A percentile compares a stretch with the other conserved stretches of the same genome.
phyloP scores from a whole-genome alignment of 768 basidiomycete genomes.

The Chalciporus piperatus region DNA sequence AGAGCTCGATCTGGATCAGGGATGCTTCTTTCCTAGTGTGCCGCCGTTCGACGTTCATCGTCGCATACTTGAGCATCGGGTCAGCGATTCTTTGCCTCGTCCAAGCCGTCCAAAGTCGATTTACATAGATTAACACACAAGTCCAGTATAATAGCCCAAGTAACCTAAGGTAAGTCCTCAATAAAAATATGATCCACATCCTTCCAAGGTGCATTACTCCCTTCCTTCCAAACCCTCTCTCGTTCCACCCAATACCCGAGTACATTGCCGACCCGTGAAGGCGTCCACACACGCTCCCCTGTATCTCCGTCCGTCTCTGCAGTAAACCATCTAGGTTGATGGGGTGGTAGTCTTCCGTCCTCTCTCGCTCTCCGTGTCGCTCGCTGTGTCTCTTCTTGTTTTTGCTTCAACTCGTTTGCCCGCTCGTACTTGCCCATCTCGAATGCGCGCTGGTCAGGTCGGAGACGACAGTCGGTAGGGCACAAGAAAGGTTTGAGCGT shows the following conservation, averaged over 20 bases:
- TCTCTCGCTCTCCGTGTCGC: conserved; percentile 71
- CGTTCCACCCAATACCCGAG: conserved; percentile 87
- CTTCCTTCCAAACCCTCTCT: conserved; percentile 54
- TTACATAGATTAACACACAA: not conserved
- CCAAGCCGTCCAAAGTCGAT: no score
- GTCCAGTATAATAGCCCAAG: not conserved
- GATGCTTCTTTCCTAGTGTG: no score
- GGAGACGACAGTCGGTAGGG: conserved; percentile 88
- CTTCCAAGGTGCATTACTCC: conserved; percentile 47
- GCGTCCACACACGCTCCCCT: conserved; percentile 85
- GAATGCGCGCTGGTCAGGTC: conserved; percentile 94
- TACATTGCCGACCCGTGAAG: conserved; percentile 46
- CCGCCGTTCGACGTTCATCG: no score
- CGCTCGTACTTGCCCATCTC: conserved; percentile 84
- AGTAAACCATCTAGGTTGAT: conserved; percentile 85
- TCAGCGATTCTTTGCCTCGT: no score
- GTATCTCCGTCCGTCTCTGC: conserved; percentile 85
- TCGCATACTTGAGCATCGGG: no score
- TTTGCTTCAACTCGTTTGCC: conserved; percentile 75
- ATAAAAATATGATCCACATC: conserved; percentile 83
- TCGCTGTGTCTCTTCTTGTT: conserved; percentile 80
- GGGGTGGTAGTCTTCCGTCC: conserved; percentile 64
- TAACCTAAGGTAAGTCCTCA: conserved; percentile 42
- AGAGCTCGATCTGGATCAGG: no score
- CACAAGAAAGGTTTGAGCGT: conserved; percentile 69